These are phyloP conservation scores for Curvularia sp. DNA, from an alignment of 2,329 filamentous ascomycete species.

Conservation along the genomic window DNA sequence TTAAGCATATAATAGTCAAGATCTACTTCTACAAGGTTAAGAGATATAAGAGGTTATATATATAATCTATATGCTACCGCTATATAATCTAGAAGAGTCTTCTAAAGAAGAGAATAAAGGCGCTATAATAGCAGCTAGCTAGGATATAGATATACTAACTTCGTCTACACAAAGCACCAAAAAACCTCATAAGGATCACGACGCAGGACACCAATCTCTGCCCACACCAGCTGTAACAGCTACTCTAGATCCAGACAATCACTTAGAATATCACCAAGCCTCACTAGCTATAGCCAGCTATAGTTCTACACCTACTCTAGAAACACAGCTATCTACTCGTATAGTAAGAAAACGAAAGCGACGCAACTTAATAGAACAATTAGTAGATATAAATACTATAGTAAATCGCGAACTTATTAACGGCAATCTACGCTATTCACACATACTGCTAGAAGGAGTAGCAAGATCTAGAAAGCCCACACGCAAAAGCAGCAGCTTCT, in stretches of 20 bases:
- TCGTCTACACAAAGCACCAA: neutral
- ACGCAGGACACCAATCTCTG: neutral
- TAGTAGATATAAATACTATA: slow-evolving; percentile 10
- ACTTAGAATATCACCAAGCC: slow-evolving; percentile 4
- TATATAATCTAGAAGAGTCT: slow-evolving; percentile 1
- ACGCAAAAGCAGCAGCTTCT: slow-evolving; percentile 23
- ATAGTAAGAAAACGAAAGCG: too few relatives aligned
- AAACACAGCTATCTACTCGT: slow-evolving; percentile 11
- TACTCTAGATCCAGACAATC: slow-evolving; percentile 12
- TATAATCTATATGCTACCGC: neutral
- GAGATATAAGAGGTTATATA: neutral
- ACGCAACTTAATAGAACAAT: neutral
- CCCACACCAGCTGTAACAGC: slow-evolving; percentile 7
- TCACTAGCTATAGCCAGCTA: slow-evolving; percentile 6
- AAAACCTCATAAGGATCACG: neutral
- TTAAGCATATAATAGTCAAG: neutral
- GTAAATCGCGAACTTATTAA: slow-evolving; percentile 18
- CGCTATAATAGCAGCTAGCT: neutral
- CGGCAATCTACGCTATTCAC: too few relatives aligned
- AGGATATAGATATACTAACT: neutral
- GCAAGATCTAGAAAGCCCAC: slow-evolving; percentile 13
- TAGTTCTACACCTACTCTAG: slow-evolving; percentile 9
- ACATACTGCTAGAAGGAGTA: slow-evolving; percentile 18
- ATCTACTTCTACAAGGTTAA: slow-evolving; percentile 5
- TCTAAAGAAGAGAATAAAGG: slow-evolving; percentile 1